Evolutionary conservation across 2,329 filamentous ascomycete genomes (phyloP), one percentile per base, ranked within the genome.

Genomic region (Dryadomyces quercivorus): DNA sequence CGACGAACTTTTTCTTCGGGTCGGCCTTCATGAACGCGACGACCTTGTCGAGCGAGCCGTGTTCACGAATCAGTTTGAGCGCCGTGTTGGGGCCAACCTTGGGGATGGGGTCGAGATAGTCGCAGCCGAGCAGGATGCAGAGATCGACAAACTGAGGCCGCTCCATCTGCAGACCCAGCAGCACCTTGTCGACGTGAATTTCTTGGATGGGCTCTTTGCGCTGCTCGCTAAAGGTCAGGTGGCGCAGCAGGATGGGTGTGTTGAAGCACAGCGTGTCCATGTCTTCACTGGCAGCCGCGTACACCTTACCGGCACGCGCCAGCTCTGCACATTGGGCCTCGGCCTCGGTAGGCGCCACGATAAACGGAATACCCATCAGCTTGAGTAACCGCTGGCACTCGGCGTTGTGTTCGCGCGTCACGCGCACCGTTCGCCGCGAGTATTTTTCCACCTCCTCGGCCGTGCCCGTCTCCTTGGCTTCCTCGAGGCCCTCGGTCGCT

Each of bases 211-310:
- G 93, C 67, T 97, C 91, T 71, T 98, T 98, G 59, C 92, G 81
- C 73, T 95, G 90, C 74, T 98, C 93, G 66, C 89, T 94, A 69
- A 96, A 97, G 2, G 93, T 98, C 59, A 98, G 78, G 70, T 98
- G 91, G 51, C 93, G 81, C 59, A 98, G 73, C 49, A 98, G 73
- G 56, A 98, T 91, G 0, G 93, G 93, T 52, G 91, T 79, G 64
- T 96, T 84, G 69, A 98, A 98, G 64, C 92, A 97, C 54, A 98
- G 74, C 0, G 93, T 98, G 66, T 98, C 93, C 93, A 98, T 98
- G 71, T 98, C 93, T 71, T 98, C 93, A 60, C 88, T 95, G 2
- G 93, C 93, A 20, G 93, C 93, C 3, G 91, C 93, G 67, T 94
- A 98, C 52, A 98, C 93, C 72, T 97, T 97, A 42, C 90, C 92